Percentiles rank a stretch among this genome's conserved stretches.
Conservation (phyloP, 768 basidiomycete species). For the Mycena metata region DNA sequence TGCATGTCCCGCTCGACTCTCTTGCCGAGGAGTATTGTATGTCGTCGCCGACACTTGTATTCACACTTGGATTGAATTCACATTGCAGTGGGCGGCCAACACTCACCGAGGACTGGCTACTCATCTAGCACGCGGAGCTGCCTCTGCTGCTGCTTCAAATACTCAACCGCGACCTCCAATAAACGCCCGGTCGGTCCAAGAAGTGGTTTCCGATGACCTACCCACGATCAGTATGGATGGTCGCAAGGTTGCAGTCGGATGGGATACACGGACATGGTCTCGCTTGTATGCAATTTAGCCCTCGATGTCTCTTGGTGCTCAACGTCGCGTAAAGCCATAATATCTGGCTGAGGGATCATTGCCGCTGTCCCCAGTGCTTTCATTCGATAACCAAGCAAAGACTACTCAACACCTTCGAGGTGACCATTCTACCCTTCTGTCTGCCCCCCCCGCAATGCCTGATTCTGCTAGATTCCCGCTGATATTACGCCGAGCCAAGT, state of each 20-base stretch:
- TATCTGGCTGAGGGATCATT: constrained; percentile 94
- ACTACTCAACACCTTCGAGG: constrained; percentile 88
- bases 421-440: constrained; percentile 45
- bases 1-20: not conserved
- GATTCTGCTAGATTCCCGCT: constrained; percentile 72
- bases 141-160: constrained; percentile 29
- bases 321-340: constrained; percentile 76
- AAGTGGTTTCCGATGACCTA: constrained; percentile 55
- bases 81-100: not conserved
- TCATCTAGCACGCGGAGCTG: constrained; percentile 27
- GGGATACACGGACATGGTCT: constrained; percentile 80
- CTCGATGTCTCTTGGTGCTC: not conserved
- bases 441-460: not conserved
- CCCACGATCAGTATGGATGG: constrained; percentile 71
- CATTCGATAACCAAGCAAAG: constrained; percentile 92
- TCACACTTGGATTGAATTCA: not conserved
- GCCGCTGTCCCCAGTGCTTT: constrained; percentile 88
- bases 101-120: constrained; percentile 28
- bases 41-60: not conserved
- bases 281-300: constrained; percentile 71
- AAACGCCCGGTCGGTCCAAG: constrained; percentile 30
- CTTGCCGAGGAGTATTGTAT: constrained; percentile 21
- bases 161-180: constrained; percentile 2
- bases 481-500: constrained; percentile 77
- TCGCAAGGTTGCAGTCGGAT: constrained; percentile 75